Conservation (phyloP, 2,329 filamentous ascomycete species). For the Aspergillus hortae region DNA sequence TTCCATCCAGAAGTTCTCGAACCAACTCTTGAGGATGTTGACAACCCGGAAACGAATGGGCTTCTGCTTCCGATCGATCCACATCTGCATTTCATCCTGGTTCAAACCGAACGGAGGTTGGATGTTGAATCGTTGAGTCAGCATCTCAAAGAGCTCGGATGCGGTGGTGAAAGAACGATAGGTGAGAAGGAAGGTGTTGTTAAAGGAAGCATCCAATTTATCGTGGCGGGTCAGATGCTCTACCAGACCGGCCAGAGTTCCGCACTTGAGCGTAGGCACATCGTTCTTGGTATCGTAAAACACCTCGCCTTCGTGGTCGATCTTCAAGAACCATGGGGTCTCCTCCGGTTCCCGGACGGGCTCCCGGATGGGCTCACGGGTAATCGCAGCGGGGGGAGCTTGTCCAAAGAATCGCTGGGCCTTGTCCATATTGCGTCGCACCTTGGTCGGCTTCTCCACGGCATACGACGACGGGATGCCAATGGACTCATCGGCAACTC, state of each 20-base stretch:
- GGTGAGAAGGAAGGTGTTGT: conserved; percentile 95
- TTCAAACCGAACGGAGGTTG: conserved; percentile 82
- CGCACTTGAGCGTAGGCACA: conserved; percentile 76
- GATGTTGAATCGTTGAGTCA: conserved; percentile 87
- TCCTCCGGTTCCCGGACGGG: conserved; percentile 63
- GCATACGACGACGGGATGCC: conserved; percentile 42
- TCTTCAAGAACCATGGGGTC: conserved; percentile 74
- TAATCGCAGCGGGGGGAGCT: conserved; percentile 39
- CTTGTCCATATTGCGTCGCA: conserved; percentile 45
- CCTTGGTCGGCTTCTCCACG: conserved; percentile 35
- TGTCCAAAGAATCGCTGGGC: conserved; percentile 48
- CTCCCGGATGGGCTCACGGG: conserved; percentile 34
- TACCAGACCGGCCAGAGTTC: conserved; percentile 81
- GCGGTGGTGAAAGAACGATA: conserved; percentile 94
- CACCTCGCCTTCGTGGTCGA: conserved; percentile 86
- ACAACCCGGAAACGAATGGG: conserved; percentile 93
- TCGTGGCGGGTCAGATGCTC: conserved; percentile 96
- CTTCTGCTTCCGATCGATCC: conserved; percentile 93
- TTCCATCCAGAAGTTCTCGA: conserved; percentile 99
- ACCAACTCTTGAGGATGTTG: conserved; percentile 97
- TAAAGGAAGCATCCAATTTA: conserved; percentile 90
- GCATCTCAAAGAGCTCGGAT: conserved; percentile 83
- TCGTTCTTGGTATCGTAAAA: conserved; percentile 82
- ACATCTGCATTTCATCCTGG: conserved; percentile 73
- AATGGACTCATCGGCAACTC: conserved; percentile 37